Base-by-base conservation (phyloP, 2,329 filamentous ascomycete species). In the Exophiala lecanii-corni region DNA sequence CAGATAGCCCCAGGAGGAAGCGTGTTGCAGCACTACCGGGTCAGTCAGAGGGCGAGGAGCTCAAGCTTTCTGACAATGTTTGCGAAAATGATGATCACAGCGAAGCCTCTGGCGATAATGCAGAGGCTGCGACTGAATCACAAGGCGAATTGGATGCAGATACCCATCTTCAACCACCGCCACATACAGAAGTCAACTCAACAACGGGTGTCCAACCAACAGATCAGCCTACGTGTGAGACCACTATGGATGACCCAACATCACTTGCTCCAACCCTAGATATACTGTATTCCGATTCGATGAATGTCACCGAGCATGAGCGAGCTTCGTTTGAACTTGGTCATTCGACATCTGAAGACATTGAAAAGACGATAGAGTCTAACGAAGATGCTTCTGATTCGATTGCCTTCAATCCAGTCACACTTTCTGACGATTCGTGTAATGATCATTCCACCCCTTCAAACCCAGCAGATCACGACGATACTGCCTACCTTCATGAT, bases 401-500 rank as follows among this genome's bases (percentile, higher is more conserved):
- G n/a, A n/a, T n/a, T n/a, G n/a, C n/a, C n/a, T n/a, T n/a, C n/a
- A n/a, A n/a, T n/a, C n/a, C n/a, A n/a, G 23, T 26, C 23, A 6
- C 12, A 26, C 6, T 26, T 26, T 26, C 23, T 6, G 7, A 26
- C 6, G 23, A 26, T 6, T 7, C 6, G 7, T 12, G 6, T 12
- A 6, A 7, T 7, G 7, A 7, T 26, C 23, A 12, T 7, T 12
- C 23, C 12, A 26, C 23, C 12, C 12, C 7, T 9, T 33, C 15
- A 25, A 20, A n/a, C 13, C 21, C 39, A 9, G 31, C 38, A 15
- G 49, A 54, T 30, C 21, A 56, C 30, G 55, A 56, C 31, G 50
- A 56, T 28, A 54, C 53, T n/a, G 53, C 52, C n/a, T 55, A 48
- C 39, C 45, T 57, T 5, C 49, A 54, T 26, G 42, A 43, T 13